Evolutionary conservation across 1,284 basidiomycete genomes (phyloP).

Genomic region (Ustilago cynodontis): DNA sequence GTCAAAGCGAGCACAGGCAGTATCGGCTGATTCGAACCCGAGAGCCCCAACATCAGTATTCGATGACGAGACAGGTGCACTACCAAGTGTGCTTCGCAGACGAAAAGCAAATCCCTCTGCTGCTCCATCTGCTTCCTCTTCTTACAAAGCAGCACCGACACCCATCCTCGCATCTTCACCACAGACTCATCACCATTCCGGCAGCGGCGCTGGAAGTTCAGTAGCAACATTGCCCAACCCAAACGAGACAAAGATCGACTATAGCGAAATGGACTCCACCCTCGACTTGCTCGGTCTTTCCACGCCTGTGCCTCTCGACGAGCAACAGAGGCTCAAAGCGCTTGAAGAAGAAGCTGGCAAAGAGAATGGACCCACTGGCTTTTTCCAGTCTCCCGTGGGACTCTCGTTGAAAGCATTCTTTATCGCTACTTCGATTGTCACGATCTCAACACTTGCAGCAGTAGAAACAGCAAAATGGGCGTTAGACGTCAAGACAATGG

Average conservation of each 20-base stretch:
- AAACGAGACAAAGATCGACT: constrained; percentile 36
- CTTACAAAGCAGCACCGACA: neutral
- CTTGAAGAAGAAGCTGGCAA: constrained; percentile 11
- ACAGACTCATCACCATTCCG: neutral
- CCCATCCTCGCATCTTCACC: neutral
- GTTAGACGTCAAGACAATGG: constrained; percentile 44
- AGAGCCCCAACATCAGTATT: constrained; percentile 47
- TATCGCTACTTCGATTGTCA: constrained; percentile 48
- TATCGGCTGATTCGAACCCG: neutral
- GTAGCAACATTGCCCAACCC: constrained; percentile 10
- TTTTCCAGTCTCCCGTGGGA: constrained; percentile 44
- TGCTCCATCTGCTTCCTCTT: neutral
- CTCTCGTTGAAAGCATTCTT: constrained; percentile 49
- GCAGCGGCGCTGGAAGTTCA: neutral
- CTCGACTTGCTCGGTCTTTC: constrained; percentile 50
- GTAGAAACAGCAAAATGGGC: constrained; percentile 32
- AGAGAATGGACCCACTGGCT: constrained; percentile 13
- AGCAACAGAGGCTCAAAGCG: constrained; percentile 31
- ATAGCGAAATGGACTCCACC: constrained; percentile 50
- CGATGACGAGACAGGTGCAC: constrained; percentile 33
- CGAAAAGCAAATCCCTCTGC: neutral
- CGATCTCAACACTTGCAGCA: constrained; percentile 19
- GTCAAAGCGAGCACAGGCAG: constrained; percentile 5
- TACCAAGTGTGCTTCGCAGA: constrained; percentile 32
- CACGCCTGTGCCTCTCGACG: constrained; percentile 29